Evolutionary conservation across 345 rosid species (phyloP), one percentile per base, ranked within the genome.

Genomic region (Erucastrum elatum): DNA sequence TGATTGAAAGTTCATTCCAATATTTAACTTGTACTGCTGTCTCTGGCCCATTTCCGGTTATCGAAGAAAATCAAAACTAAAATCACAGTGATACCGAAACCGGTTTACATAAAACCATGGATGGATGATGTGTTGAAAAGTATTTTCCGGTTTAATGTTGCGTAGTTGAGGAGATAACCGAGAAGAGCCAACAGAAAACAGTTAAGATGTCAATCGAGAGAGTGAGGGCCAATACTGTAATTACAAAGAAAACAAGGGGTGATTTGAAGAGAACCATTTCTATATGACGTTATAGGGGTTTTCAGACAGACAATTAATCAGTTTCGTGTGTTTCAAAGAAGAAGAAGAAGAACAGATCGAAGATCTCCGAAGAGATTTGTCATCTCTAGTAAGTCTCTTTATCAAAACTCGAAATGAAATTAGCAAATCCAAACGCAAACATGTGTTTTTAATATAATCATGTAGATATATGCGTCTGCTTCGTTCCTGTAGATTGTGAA

Each of bases 221-320:
- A 27, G 37, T 25, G 61, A 16, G 33, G 26, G 79, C 71, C 75
- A 60, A 30, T 33, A 60, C n/a, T 56, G 83, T 75, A 69, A 80
- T 68, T 63, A 68, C n/a, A 1, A 11, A n/a, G 1, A 56, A 62
- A 39, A 1, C 16, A 3, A 64, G 11, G 79, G 79, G 67, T 51
- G 2, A 4, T 69, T 69, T 29, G 3, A n/a, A 5, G 11, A 62
- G 35, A 63, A 69, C 13, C 21, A 5, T 80, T 67, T 69, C 82
- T 74, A 69, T 80, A 69, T 79, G 75, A 79, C 26, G 6, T 56
- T 1, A 61, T 0, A 74, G 39, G 49, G 16, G 41, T 67, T 79
- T 79, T 79, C 74, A 79, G 82, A 79, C 69, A 67, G 62, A 78
- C 81, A 46, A 74, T 59, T 37, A 74, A 69, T 27, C 82, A 74